Evolutionary conservation across 805 yeast species (phyloP).

Genomic region (Jamesozyma hellenica): DNA sequence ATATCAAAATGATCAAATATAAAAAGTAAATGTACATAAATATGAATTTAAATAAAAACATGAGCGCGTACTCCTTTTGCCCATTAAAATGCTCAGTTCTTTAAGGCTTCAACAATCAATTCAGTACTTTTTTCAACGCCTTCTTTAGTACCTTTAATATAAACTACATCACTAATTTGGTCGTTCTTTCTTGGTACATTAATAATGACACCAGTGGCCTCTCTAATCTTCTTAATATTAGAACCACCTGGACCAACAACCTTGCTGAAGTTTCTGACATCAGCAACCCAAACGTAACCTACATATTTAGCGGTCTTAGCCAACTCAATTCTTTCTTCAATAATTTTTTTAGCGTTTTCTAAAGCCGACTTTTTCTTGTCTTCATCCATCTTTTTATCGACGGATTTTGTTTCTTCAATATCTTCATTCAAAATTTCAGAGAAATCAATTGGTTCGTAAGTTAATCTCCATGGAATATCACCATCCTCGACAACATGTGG

Average conservation of each 20-base stretch:
- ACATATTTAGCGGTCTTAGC: conserved; percentile 38
- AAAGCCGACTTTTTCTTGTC: conserved; percentile 39
- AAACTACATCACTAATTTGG: conserved; percentile 42
- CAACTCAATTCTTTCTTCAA: conserved; percentile 40
- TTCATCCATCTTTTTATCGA: conserved; percentile 33
- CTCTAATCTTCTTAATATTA: conserved; percentile 52
- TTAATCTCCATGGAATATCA: conserved; percentile 57
- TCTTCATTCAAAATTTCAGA: conserved; percentile 27
- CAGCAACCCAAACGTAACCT: conserved; percentile 56
- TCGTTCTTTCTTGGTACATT: conserved; percentile 54
- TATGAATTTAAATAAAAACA: too few species aligned
- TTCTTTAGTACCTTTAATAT: conserved; percentile 49
- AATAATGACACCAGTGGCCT: conserved; percentile 46
- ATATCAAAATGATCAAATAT: too few species aligned
- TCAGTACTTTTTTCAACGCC: conserved; percentile 43
- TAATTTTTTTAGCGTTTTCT: conserved; percentile 24
- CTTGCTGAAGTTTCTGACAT: conserved; percentile 43
- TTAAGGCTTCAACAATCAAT: conserved; percentile 26
- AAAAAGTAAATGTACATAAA: too few species aligned
- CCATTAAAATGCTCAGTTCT: conserved; percentile 1
- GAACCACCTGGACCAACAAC: conserved; percentile 73
- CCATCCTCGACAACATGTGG: conserved; percentile 24
- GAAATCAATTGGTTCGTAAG: conserved; percentile 30
- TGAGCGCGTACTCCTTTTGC: too few species aligned
- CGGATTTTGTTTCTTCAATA: conserved; percentile 38